Conservation (phyloP, 2,329 filamentous ascomycete genomes). For the Zymoseptoria tritici region DNA sequence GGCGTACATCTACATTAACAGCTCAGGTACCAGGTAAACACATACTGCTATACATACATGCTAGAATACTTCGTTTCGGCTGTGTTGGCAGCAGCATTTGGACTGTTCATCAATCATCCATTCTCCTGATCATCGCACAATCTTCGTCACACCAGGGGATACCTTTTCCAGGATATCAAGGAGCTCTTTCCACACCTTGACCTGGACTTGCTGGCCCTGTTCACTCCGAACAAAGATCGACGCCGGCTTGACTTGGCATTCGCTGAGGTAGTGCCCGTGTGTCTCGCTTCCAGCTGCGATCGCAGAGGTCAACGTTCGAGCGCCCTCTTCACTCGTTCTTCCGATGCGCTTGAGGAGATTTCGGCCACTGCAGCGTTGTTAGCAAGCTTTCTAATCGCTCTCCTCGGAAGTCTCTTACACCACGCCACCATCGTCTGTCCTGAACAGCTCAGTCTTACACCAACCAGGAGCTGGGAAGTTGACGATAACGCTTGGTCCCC, state of each 20-base stretch:
- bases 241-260: slow-evolving; percentile 26
- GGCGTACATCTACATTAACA: too few species aligned
- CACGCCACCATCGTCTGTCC: slow-evolving; percentile 12
- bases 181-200: slow-evolving; percentile 33
- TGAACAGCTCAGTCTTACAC: slow-evolving; percentile 40
- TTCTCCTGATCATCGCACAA: neutral
- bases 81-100: too few species aligned
- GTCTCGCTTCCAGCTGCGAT: slow-evolving; percentile 25
- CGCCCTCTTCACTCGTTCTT: slow-evolving; percentile 31
- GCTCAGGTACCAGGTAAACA: too few species aligned
- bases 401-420: neutral
- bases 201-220: slow-evolving; percentile 28
- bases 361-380: slow-evolving; percentile 1
- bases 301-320: slow-evolving; percentile 33
- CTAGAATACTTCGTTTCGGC: too few species aligned
- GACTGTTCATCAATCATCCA: too few species aligned
- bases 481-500: slow-evolving; percentile 32
- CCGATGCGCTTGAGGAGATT: slow-evolving; percentile 23
- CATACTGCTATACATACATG: too few species aligned
- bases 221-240: slow-evolving; percentile 27
- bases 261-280: slow-evolving; percentile 35
- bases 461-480: slow-evolving; percentile 45
- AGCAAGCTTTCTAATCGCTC: neutral
- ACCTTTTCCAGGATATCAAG: slow-evolving; percentile 29
- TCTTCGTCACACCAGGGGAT: slow-evolving; percentile 12